Evolutionary conservation across 306 rosid genomes (phyloP).

Genomic region (Rubus parviflorus): DNA sequence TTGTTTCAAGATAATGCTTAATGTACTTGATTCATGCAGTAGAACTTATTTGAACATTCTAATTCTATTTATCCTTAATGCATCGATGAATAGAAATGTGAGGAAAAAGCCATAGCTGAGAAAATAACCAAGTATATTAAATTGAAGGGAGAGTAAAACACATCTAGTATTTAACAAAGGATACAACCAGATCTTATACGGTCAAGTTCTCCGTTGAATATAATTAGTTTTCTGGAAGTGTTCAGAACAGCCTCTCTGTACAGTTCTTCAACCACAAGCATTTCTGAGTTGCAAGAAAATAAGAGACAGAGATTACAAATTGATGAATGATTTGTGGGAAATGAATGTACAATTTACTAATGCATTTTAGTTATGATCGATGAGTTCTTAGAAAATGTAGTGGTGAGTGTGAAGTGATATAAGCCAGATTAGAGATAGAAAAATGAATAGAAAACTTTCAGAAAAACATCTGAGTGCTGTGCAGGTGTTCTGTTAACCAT

Average conservation of each 20-base stretch:
- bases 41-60: not conserved
- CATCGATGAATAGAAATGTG: not conserved
- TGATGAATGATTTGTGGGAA: not conserved
- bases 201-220: slow-evolving; percentile 93
- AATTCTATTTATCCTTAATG: not conserved
- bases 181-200: slow-evolving; percentile 98
- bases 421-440: not conserved
- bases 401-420: not conserved
- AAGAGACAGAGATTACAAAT: slow-evolving; percentile 17
- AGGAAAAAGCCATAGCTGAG: not conserved
- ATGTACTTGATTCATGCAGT: slow-evolving; percentile 1
- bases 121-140: not conserved
- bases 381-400: not conserved
- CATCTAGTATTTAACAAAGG: slow-evolving; percentile 43
- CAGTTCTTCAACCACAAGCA: slow-evolving; percentile 97
- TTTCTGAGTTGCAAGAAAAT: slow-evolving; percentile 56
- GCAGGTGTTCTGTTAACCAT: not conserved
- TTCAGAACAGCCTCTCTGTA: slow-evolving; percentile 84
- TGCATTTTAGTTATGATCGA: not conserved
- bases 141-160: slow-evolving; percentile 7
- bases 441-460: not conserved
- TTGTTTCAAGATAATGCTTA: not conserved
- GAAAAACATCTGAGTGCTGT: not conserved
- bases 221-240: slow-evolving; percentile 69
- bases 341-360: not conserved